Conservation (phyloP, 768 basidiomycete genomes). For the Auriscalpium orientale region DNA sequence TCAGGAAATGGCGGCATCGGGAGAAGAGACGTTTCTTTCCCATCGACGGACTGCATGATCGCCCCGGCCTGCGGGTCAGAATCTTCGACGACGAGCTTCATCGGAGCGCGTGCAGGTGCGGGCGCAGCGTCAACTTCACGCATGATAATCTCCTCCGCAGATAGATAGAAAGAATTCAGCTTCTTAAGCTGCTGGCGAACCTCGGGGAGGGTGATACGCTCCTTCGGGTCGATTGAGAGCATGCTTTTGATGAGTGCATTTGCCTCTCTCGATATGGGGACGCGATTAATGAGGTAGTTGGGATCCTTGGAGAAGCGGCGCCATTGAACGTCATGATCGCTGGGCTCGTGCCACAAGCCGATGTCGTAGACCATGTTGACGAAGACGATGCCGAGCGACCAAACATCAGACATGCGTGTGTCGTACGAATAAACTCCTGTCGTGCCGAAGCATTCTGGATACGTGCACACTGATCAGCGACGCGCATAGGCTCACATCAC, state of each 20-base stretch:
- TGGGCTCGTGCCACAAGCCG: slow-evolving; percentile 72
- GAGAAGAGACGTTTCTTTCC: too few species aligned
- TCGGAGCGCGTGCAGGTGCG: too few species aligned
- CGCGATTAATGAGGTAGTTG: not conserved
- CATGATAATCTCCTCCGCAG: not conserved
- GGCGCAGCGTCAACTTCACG: too few species aligned
- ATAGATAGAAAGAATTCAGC: not conserved
- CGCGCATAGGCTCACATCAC: not conserved
- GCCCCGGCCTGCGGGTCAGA: too few species aligned
- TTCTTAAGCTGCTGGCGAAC: not conserved
- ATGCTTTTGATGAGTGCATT: not conserved
- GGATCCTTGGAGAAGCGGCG: not conserved
- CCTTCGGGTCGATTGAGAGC: not conserved
- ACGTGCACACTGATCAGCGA: not conserved
- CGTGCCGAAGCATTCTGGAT: not conserved
- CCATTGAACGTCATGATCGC: slow-evolving; percentile 38
- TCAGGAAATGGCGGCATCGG: too few species aligned
- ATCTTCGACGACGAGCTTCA: too few species aligned
- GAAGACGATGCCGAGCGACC: slow-evolving; percentile 75
- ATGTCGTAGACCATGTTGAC: slow-evolving; percentile 78
- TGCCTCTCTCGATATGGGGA: not conserved
- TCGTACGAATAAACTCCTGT: slow-evolving; percentile 39
- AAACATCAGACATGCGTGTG: slow-evolving; percentile 47
- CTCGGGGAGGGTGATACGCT: not conserved
- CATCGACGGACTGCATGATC: too few species aligned